phyloP scores from a whole-genome alignment of 108 stramenopile genomes.

The Discostella stelligeroides region DNA sequence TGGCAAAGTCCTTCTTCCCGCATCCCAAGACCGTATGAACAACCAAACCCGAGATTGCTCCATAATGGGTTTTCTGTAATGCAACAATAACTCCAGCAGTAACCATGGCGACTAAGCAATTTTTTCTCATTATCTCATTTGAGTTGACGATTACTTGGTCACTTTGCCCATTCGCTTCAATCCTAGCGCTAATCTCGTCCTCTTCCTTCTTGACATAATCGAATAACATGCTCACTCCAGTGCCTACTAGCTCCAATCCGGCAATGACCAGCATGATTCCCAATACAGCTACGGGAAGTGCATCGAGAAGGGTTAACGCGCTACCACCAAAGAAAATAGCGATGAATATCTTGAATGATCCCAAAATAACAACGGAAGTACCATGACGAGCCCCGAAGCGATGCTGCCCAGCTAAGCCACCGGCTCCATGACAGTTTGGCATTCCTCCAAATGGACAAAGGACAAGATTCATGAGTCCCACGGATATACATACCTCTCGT shows the following conservation, averaged over 20 bases:
- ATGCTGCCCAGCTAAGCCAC: conserved; percentile 87
- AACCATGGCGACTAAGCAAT: conserved; percentile 54
- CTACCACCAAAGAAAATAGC: conserved; percentile 66
- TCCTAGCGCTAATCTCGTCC: conserved; percentile 10
- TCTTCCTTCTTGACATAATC: conserved; percentile 36
- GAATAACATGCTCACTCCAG: conserved; percentile 56
- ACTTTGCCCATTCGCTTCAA: conserved; percentile 1
- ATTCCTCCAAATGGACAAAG: conserved; percentile 76
- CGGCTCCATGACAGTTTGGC: conserved; percentile 91
- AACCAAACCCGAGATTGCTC: conserved; percentile 67
- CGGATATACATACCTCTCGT: conserved; percentile 63
- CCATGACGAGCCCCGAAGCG: conserved; percentile 82
- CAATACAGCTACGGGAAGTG: conserved; percentile 69
- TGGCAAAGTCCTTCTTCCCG: conserved; percentile 32
- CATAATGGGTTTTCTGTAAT: conserved; percentile 66
- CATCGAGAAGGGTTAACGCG: conserved; percentile 65
- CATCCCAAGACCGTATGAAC: conserved; percentile 66
- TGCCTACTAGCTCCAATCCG: conserved; percentile 74
- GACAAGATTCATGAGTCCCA: conserved; percentile 79
- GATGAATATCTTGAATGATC: conserved; percentile 62
- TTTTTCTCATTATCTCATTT: conserved; percentile 39
- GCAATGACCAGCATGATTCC: conserved; percentile 77
- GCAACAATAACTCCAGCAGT: conserved; percentile 77
- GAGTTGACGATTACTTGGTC: not conserved
- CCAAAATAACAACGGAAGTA: conserved; percentile 76